Evolutionary conservation across 805 yeast genomes (phyloP), one percentile per base, ranked within the genome.

Genomic region (Hanseniaspora singularis): DNA sequence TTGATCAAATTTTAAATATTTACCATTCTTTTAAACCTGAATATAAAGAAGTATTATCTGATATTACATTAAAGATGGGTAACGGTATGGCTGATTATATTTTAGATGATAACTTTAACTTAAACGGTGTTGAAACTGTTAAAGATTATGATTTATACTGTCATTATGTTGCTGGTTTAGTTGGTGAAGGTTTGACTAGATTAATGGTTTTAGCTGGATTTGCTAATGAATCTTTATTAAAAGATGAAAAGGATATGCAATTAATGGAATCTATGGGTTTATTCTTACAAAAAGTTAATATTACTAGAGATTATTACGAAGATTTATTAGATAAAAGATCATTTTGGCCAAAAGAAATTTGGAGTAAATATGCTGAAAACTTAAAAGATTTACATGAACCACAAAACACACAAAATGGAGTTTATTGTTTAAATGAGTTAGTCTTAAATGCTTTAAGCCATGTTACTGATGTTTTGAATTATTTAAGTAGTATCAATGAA

Each of bases 41-140:
- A 49, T 88, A 86, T 64, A 88, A 82, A 65, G 81, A 73, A 46
- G 78, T 87, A 32, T 76, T 92, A 54, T 73, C 72, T 55, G 85
- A 80, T 51, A 84, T 87, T 55, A 79, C 95, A 39, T 54, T 68
- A 49, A 71, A 80, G 62, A 92, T 92, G 98, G 98, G 97, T 49
- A 77, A 84, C 54, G 98, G 98, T 48, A 92, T 92, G 98, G 97
- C 97, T 27, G 87, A 85, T 58, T 92, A 88, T 64, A 77, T 83
- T 46, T 68, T 73, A 55, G 78, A 81, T 57, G 92, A 81, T 43
- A 72, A 79, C 52, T 84, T 84, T 67, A 86, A 85, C 61, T 60
- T 73, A 53, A 76, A 76, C 51, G 97, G 97, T 1, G 79, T 92
- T 39, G 68, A 67, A 40, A 85, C 96, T 1, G 61, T 83, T 38